Conservation (phyloP, 257 asterid genomes). For the Solanum pennellii region DNA sequence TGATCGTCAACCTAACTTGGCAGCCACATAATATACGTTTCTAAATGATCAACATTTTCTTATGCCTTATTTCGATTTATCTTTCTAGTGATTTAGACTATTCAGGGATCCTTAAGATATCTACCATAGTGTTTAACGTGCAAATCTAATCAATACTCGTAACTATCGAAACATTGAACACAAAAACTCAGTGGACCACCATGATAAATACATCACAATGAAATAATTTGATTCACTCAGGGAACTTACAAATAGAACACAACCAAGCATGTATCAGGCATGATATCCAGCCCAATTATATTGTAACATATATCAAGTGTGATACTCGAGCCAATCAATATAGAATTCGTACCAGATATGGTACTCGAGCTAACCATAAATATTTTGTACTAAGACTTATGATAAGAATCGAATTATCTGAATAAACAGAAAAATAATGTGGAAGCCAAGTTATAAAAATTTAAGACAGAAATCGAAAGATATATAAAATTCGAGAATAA, state of each 20-base stretch:
- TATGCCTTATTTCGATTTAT: not conserved
- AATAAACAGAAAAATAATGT: not conserved
- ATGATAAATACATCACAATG: not conserved
- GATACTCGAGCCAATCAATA: not conserved
- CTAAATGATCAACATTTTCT: not conserved
- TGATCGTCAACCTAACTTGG: not conserved
- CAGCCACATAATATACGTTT: not conserved
- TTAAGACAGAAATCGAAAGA: too few species aligned
- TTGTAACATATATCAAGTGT: not conserved
- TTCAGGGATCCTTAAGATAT: not conserved
- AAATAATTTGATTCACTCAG: fast-evolving
- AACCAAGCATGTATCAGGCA: not conserved
- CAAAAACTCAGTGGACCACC: not conserved
- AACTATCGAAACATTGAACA: not conserved
- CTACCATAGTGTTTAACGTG: not conserved
- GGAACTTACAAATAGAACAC: not conserved
- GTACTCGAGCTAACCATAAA: not conserved
- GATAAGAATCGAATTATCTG: not conserved
- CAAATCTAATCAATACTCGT: not conserved
- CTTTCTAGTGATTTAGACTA: not conserved
- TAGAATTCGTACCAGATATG: not conserved
- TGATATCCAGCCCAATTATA: not conserved
- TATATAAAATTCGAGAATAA: not conserved
- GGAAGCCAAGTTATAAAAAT: not conserved
- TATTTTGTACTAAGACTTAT: not conserved